These are phyloP conservation scores for Cyclotella kingstonii DNA, from an alignment of 108 stramenopile species.

Conservation along the genomic window DNA sequence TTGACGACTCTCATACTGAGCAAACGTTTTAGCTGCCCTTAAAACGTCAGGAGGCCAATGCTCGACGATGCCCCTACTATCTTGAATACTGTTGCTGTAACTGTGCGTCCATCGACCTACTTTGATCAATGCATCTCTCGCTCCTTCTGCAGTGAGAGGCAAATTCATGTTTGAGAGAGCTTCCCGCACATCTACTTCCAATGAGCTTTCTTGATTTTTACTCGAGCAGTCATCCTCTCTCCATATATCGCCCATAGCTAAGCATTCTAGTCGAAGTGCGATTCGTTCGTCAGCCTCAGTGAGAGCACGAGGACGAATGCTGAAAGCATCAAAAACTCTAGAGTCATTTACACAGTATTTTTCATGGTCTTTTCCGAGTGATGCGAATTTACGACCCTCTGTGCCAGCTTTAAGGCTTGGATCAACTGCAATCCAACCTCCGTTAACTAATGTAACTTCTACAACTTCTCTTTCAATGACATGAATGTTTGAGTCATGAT, in stretches of 20 bases:
- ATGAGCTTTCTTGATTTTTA: conserved; percentile 14
- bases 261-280: conserved; percentile 67
- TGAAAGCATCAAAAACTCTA: conserved; percentile 3
- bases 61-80: conserved; percentile 13
- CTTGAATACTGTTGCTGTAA: conserved; percentile 11
- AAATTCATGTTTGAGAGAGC: conserved; percentile 58
- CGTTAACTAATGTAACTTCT: conserved; percentile 65
- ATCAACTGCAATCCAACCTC: conserved; percentile 82
- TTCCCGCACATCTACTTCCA: conserved; percentile 78
- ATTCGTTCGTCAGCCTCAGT: conserved; percentile 78
- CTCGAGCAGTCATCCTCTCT: neutral
- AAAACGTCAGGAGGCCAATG: conserved; percentile 67
- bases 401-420: conserved; percentile 55
- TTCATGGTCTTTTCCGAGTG: neutral
- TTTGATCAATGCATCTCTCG: conserved; percentile 61
- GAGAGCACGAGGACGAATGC: conserved; percentile 13
- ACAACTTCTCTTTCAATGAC: neutral
- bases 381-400: conserved; percentile 70
- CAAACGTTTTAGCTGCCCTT: conserved; percentile 54
- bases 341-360: conserved; percentile 1
- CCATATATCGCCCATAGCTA: conserved; percentile 72
- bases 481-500: neutral
- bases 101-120: conserved; percentile 69
- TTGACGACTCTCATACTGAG: conserved; percentile 31
- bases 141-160: conserved; percentile 64